Conservation (phyloP, 2,329 filamentous ascomycete genomes). For the Xylariaceae sp. region DNA sequence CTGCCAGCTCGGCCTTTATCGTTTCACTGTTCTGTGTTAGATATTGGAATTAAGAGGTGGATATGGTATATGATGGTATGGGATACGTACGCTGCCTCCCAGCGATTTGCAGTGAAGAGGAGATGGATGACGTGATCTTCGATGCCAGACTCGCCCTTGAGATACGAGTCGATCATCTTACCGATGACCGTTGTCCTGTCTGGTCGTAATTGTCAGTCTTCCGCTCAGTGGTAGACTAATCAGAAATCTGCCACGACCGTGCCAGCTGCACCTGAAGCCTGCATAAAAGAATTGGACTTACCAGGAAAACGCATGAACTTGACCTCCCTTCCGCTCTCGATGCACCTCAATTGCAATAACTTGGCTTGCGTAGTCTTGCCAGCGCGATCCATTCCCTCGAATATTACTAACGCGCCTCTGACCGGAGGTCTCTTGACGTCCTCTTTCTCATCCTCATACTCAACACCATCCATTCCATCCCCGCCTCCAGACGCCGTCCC, state of each 20-base stretch:
- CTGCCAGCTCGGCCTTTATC: constrained; percentile 53
- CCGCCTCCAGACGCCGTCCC: constrained; percentile 8
- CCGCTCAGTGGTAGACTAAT: not conserved
- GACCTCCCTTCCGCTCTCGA: constrained; percentile 47
- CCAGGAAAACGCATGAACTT: constrained; percentile 58
- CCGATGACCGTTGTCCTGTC: constrained; percentile 83
- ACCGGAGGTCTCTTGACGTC: constrained; percentile 24
- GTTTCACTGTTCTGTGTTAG: constrained; percentile 38
- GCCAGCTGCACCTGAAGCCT: no score
- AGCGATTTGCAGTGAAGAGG: constrained; percentile 86
- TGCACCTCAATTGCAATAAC: constrained; percentile 56
- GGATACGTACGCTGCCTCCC: constrained; percentile 62
- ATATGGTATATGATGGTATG: not conserved
- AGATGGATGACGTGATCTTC: constrained; percentile 90
- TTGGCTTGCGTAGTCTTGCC: constrained; percentile 91
- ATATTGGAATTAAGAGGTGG: not conserved
- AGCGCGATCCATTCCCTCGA: constrained; percentile 86
- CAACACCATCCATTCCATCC: constrained; percentile 23
- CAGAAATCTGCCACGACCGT: not conserved
- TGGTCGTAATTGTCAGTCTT: constrained; percentile 33
- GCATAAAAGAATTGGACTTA: constrained; percentile 32
- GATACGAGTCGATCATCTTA: constrained; percentile 80
- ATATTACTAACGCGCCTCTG: constrained; percentile 73
- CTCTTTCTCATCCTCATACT: constrained; percentile 9
- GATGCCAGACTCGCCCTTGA: constrained; percentile 68